Evolutionary conservation across 2,329 filamentous ascomycete genomes (phyloP), one percentile per base, ranked within the genome.

Genomic region (Calonectria crousiana): DNA sequence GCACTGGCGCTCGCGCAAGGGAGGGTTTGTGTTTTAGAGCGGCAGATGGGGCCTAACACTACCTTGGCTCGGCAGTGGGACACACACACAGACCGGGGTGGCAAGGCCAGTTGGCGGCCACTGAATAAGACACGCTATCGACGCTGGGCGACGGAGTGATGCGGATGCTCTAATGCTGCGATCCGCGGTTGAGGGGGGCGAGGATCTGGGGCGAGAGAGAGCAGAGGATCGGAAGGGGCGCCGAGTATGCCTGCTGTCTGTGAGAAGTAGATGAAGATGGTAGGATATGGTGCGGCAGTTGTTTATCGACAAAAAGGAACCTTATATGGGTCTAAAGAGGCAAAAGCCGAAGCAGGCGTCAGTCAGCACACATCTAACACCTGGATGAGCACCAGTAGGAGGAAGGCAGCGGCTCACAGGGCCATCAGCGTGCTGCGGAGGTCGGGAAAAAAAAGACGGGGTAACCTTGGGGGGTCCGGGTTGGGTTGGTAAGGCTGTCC

Each of bases 401-500:
- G 26, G 18, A 65, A 9, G 23, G 41, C 69, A 67, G 67, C 58
- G 53, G 75, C 68, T 71, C 71, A 69, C 41, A 72, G 71, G 71
- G 64, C 66, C 52, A 66, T n/a, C 47, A 60, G 51, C 30, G 60
- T 34, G 36, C 44, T 76, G 76, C 67, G 76, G 76, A 77, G 76
- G 71, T 47, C 71, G 68, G 65, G 68, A 71, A 58, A 69, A 67
- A 75, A 76, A 62, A 73, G 67, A 71, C 67, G 76, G 76, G 73
- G 72, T 65, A 75, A 70, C 30, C 65, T 66, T 72, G 56, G 67
- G 44, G 53, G 44, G 60, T 41, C 56, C 36, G 52, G 52, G 67
- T 52, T 67, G 64, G 67, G 69, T 73, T 71, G 75, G 74, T 77
- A 77, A 78, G 76, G 76, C 75, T 77, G 47, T 65, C 47, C 30